These are phyloP conservation scores for Paramecium biaurelia DNA, from an alignment of 73 alveolate species.

Conservation along the genomic window DNA sequence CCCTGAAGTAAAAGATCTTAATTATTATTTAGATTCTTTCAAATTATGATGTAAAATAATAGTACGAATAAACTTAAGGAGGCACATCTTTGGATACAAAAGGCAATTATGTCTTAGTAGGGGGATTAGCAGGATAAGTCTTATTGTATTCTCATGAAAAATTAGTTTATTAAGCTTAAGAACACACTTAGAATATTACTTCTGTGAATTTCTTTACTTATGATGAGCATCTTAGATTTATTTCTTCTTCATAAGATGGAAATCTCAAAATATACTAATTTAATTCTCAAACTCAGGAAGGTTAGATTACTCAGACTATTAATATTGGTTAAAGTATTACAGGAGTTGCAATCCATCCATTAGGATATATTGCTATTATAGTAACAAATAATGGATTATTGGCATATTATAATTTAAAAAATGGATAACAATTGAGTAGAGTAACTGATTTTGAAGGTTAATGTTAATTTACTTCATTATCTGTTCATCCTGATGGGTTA, in stretches of 20 bases:
- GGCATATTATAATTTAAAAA: slow-evolving; percentile 30
- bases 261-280: neutral
- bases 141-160: neutral
- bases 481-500: slow-evolving; percentile 63
- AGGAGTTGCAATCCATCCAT: slow-evolving; percentile 54
- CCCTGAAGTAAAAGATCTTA: slow-evolving; percentile 4
- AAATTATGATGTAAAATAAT: slow-evolving; percentile 34
- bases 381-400: slow-evolving; percentile 31
- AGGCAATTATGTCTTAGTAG: slow-evolving; percentile 25
- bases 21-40: slow-evolving; percentile 18
- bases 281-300: neutral
- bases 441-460: slow-evolving; percentile 56
- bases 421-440: neutral
- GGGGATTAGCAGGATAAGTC: slow-evolving; percentile 56
- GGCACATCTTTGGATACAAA: neutral
- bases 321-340: neutral
- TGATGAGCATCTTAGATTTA: slow-evolving; percentile 54
- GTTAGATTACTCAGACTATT: neutral
- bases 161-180: neutral
- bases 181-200: neutral
- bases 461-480: neutral
- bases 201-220: neutral
- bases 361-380: slow-evolving; percentile 23
- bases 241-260: slow-evolving; percentile 50
- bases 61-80: neutral